Base-by-base conservation (phyloP, 179 eudicot species). In the Silene noctiflora region DNA sequence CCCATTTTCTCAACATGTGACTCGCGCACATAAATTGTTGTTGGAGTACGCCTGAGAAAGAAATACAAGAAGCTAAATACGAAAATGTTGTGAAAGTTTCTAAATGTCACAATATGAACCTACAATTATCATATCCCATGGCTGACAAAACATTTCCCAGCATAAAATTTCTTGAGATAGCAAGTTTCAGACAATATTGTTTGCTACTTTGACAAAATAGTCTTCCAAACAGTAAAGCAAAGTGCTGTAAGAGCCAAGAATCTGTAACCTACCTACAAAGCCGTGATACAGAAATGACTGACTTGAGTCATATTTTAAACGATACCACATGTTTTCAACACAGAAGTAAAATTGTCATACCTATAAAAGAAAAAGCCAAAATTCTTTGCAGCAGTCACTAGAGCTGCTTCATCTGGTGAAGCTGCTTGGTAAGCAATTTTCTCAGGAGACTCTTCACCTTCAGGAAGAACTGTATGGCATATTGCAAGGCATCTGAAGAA, bases 281-380 rank as follows among this genome's bases (percentile, higher is more conserved):
- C 71, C 21, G 1, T 44, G 22, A 64, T 21, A 35, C 51, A 58
- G 17, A 53, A 44, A 59, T 69, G 63, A 56, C 59, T 9, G 55
- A 68, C 16, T 58, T 42, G 53, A 69, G 14, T 3, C 39, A n/a
- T 35, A 61, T 35, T 29, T 42, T 24, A 39, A 44, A 51, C 16
- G 21, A 63, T 39, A 14, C 13, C 7, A 12, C 73, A 66, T 29
- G 62, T 51, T 58, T 48, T 56, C 69, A 6, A 74, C 31, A 11
- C 27, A 61, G 17, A 16, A 55, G 79, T 55, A 67, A 60, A 68
- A 48, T 42, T 16, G 12, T 39, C 67, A 77, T 6, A 93, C 99
- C 90, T 95, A 87, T 88, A 95, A 83, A 95, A 95, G 86, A 95
- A 93, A 93, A 95, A 95, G 80, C 99, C 99, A 82, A 95, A 95